These are phyloP conservation scores for Fusarium sp. DNA, from an alignment of 2,329 filamentous ascomycete genomes.

Conservation along the genomic window DNA sequence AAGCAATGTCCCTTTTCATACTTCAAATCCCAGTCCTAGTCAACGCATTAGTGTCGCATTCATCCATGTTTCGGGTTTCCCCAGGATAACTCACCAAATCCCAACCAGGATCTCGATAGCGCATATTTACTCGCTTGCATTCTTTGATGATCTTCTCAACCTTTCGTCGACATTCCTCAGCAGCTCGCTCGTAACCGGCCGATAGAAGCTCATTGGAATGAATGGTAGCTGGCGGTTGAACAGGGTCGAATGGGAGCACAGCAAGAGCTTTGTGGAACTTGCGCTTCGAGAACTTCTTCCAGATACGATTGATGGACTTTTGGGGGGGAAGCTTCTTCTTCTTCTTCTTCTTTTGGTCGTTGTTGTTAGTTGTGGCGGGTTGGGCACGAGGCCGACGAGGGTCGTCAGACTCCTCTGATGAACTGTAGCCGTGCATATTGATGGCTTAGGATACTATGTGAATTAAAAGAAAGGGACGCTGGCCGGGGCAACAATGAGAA, in stretches of 20 bases:
- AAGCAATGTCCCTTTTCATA: conserved; percentile 71
- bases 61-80: not conserved
- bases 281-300: conserved; percentile 71
- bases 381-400: conserved; percentile 56
- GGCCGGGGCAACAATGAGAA: not conserved
- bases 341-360: conserved; percentile 65
- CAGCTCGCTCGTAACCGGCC: conserved; percentile 74
- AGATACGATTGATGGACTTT: conserved; percentile 76
- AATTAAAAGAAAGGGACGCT: not conserved
- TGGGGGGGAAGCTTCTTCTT: conserved; percentile 71
- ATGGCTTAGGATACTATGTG: not conserved
- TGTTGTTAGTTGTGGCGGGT: conserved; percentile 54
- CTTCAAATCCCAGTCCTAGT: conserved; percentile 77
- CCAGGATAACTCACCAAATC: conserved; percentile 63
- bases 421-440: conserved; percentile 64
- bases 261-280: conserved; percentile 77
- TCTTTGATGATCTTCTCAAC: conserved; percentile 74
- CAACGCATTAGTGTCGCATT: conserved; percentile 29
- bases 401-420: conserved; percentile 66
- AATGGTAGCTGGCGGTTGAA: conserved; percentile 64
- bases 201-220: conserved; percentile 73
- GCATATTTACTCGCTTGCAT: conserved; percentile 82
- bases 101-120: conserved; percentile 79
- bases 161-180: conserved; percentile 74
- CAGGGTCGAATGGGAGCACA: conserved; percentile 76